phyloP scores from a whole-genome alignment of 495 filamentous ascomycete species.

The Neurospora sp. region DNA sequence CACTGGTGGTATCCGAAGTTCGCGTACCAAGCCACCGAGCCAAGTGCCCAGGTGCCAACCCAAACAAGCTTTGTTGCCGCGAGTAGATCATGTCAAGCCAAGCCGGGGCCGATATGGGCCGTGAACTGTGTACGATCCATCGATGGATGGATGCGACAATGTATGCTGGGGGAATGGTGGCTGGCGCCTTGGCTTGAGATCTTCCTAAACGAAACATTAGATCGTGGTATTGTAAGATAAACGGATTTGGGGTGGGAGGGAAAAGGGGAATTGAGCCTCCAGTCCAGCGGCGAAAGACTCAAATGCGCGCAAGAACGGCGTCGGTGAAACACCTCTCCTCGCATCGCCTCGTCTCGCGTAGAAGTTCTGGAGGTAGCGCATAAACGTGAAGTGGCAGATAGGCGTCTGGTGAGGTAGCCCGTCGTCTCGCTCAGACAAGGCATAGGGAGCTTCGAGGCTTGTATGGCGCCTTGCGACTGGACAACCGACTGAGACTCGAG shows the following conservation, averaged over 20 bases:
- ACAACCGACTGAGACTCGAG: background rate
- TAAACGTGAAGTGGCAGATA: background rate
- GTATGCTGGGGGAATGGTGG: background rate
- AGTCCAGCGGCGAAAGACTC: background rate
- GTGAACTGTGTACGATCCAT: background rate
- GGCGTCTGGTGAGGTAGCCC: background rate
- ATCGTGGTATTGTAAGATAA: background rate
- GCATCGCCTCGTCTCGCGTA: background rate
- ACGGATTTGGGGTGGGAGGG: background rate
- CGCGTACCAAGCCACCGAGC: background rate
- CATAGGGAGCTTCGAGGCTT: background rate
- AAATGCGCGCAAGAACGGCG: background rate
- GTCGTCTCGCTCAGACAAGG: background rate
- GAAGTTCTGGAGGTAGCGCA: background rate
- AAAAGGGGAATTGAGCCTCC: background rate
- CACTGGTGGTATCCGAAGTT: background rate
- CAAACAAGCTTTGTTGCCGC: background rate
- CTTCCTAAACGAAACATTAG: background rate
- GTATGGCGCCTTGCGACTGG: background rate
- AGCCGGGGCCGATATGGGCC: background rate
- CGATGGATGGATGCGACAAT: background rate
- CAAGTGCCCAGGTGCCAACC: background rate
- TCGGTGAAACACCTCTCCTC: background rate
- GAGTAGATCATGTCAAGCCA: background rate
- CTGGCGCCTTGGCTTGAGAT: background rate